phyloP scores from a whole-genome alignment of 768 basidiomycete genomes.

The Hemileccinum impolitum region DNA sequence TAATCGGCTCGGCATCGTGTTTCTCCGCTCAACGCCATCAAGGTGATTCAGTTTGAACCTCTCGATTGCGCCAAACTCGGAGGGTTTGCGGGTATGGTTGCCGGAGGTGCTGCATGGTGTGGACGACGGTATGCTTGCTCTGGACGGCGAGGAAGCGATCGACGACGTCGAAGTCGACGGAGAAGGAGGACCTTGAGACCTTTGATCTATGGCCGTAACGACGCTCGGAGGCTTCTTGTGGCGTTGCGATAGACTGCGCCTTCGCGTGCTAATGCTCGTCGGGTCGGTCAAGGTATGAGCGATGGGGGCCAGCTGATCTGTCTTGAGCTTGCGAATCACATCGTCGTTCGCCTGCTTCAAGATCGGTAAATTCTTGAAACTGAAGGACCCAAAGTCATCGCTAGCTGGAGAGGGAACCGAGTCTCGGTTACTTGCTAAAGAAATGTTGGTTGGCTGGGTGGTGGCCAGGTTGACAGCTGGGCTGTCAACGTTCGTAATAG shows the following conservation, averaged over 20 bases:
- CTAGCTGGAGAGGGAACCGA: constrained; percentile 52
- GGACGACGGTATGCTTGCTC: constrained; percentile 65
- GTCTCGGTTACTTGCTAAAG: constrained; percentile 38
- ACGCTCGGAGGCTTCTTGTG: constrained; percentile 79
- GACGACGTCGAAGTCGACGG: constrained; percentile 91
- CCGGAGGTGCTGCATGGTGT: constrained; percentile 61
- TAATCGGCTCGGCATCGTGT: constrained; percentile 83
- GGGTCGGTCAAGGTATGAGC: constrained; percentile 71
- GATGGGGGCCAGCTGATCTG: constrained; percentile 82
- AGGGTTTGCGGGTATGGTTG: constrained; percentile 76
- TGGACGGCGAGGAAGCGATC: constrained; percentile 84
- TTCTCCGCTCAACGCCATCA: constrained; percentile 72
- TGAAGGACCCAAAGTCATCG: constrained; percentile 97
- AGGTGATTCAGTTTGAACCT: constrained; percentile 82
- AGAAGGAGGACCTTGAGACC: constrained; percentile 80
- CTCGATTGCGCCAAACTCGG: constrained; percentile 84
- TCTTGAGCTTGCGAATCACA: constrained; percentile 91
- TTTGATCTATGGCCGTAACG: constrained; percentile 65
- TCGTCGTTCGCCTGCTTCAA: constrained; percentile 99
- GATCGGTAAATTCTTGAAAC: constrained; percentile 94
- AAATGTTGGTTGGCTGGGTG: constrained; percentile 14
- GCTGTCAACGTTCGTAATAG: constrained; percentile 52
- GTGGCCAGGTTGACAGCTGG: constrained; percentile 27
- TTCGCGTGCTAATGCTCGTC: constrained; percentile 52
- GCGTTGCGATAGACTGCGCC: constrained; percentile 78